Conservation (phyloP, 495 filamentous ascomycete genomes). For the Podospora pseudocomata region DNA sequence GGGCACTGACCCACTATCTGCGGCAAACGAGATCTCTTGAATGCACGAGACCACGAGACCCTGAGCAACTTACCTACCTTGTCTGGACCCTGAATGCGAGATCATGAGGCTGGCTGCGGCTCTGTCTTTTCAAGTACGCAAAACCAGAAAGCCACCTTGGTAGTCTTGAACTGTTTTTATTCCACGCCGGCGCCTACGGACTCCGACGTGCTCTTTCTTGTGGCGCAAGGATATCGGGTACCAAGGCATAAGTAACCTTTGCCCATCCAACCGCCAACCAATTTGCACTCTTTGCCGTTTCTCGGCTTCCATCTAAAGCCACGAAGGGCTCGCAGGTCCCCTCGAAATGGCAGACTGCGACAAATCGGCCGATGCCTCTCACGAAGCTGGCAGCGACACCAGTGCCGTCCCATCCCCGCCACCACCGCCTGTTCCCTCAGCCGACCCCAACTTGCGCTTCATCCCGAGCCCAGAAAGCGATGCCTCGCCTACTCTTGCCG, state of each 20-base stretch:
- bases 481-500: conserved; percentile 31
- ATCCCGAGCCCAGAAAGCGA: conserved; percentile 19
- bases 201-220: not conserved
- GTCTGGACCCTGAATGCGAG: conserved; percentile 15
- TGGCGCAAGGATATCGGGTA: not conserved
- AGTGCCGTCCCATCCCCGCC: conserved; percentile 36
- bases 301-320: not conserved
- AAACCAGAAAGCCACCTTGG: conserved; percentile 25
- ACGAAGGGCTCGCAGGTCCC: not conserved
- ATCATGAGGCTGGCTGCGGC: conserved; percentile 28
- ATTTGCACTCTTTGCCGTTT: not conserved
- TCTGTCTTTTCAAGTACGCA: conserved; percentile 15
- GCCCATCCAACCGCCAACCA: not conserved
- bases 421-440: conserved; percentile 47
- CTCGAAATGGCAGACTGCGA: conserved; percentile 3
- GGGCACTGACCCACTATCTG: conserved; percentile 8
- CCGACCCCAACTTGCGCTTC: conserved; percentile 42
- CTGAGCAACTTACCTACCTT: not conserved
- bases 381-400: conserved; percentile 19
- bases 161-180: conserved; percentile 9
- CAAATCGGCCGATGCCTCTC: not conserved
- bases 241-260: not conserved
- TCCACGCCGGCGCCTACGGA: not conserved
- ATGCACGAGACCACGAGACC: not conserved
- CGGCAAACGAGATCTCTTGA: conserved; percentile 14